A percentile compares a stretch with the other conserved stretches of the same genome.
Conservation (phyloP, 176 grass and related monocot species). For the Avena insularis region DNA sequence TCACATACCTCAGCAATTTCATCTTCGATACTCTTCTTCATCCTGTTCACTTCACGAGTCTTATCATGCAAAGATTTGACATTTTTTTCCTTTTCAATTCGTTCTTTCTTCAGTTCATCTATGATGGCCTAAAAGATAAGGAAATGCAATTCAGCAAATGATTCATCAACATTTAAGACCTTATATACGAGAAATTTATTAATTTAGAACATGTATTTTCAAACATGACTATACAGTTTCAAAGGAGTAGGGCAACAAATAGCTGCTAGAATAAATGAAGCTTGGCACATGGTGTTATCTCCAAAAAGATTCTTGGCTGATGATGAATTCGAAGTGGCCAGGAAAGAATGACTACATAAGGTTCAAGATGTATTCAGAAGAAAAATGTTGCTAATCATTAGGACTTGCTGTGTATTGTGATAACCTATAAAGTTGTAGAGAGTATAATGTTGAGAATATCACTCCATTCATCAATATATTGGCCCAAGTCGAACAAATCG, state of each 20-base stretch:
- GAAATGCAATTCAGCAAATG: constrained; percentile 1
- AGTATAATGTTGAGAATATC: neutral
- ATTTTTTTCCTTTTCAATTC: constrained; percentile 57
- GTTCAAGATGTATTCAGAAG: neutral
- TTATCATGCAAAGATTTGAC: constrained; percentile 67
- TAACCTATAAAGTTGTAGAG: neutral
- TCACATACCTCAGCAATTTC: constrained; percentile 60
- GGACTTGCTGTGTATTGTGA: neutral
- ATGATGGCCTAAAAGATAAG: constrained; percentile 57
- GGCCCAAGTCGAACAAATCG: neutral
- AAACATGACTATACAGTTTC: constrained; percentile 13
- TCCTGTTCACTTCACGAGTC: constrained; percentile 57
- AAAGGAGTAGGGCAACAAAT: neutral
- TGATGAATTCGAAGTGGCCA: neutral
- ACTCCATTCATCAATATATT: constrained; percentile 26
- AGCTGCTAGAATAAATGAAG: constrained; percentile 4
- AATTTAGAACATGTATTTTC: constrained; percentile 5
- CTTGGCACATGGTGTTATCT: neutral
- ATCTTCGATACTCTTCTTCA: constrained; percentile 57
- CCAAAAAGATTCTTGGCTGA: neutral
- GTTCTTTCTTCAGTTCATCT: constrained; percentile 66
- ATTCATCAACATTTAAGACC: constrained; percentile 6
- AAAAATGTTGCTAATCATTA: constrained; percentile 18
- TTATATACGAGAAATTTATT: neutral
- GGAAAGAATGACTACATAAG: neutral